Evolutionary conservation across 225 moss, liverwort and hornwort species (phyloP).

Genomic region (Climacium dendroides): DNA sequence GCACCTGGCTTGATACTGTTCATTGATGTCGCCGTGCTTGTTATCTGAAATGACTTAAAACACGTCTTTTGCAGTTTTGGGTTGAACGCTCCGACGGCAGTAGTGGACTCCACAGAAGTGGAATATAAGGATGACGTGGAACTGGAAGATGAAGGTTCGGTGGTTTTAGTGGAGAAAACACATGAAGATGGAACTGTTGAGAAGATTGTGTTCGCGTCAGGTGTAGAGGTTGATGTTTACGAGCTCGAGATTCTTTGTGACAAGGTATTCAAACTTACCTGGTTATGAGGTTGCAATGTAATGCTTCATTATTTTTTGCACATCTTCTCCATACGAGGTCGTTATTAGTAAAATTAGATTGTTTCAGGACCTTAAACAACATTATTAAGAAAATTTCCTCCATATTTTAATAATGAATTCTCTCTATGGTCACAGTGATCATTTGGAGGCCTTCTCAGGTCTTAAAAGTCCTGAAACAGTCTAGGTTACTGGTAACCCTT

Average conservation of each 20-base stretch:
- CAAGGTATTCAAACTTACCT: constrained; percentile 37
- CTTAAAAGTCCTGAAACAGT: not conserved
- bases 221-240: constrained; percentile 91
- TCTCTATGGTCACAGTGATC: not conserved
- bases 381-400: not conserved
- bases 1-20: not conserved
- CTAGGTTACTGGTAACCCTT: not conserved
- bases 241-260: constrained; percentile 92
- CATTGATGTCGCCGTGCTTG: not conserved
- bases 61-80: constrained; percentile 41
- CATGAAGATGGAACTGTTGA: constrained; percentile 78
- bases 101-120: constrained; percentile 32
- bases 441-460: not conserved
- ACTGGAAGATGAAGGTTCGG: constrained; percentile 63
- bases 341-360: not conserved
- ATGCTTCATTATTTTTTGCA: not conserved
- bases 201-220: constrained; percentile 82
- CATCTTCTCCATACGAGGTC: not conserved
- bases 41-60: not conserved
- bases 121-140: constrained; percentile 60
- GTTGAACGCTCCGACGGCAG: constrained; percentile 51
- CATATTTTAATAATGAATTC: not conserved
- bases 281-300: not conserved
- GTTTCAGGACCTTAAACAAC: not conserved
- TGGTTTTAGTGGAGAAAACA: constrained; percentile 83